Evolutionary conservation across 306 rosid genomes (phyloP), one percentile per base, ranked within the genome.

Genomic region (Potentilla sterilis): DNA sequence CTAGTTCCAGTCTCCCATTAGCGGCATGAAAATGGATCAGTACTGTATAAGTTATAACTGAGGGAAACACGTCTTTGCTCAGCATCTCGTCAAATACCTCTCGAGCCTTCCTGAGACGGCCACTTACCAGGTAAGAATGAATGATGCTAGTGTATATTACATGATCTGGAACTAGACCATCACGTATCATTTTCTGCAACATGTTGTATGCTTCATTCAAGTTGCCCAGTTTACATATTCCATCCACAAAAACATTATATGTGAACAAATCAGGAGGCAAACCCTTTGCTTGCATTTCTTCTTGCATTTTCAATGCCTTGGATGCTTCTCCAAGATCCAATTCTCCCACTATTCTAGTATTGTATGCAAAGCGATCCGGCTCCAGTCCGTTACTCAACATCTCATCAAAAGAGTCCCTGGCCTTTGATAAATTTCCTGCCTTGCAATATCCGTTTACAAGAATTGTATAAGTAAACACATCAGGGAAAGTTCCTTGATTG

Each of bases 21-120:
- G 70, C 77, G 10, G 94, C 96, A 85, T 87, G 83, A 0, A 89
- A 84, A 79, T 90, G 96, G 70, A 92, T 88, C 82, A 92, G 76
- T 66, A 89, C 86, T 12, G 96, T 87, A 78, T 90, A 92, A 35
- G 98, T 92, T 71, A 92, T 92, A 73, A 92, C 91, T 1, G 98
- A 86, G 69, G 94, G 98, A 40, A 58, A 74, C 72, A 90, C 67
- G 14, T 88, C 92, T 79, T 81, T 86, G 81, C 85, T 76, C 78
- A 83, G 66, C 98, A 90, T 92, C 76, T 87, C 89, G 70, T 79
- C 16, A 78, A 88, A 89, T 75, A 83, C 38, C 78, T 67, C 78
- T 80, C 85, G 86, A 57, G 94, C 98, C 84, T 83, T 83, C 85
- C 59, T 71, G 70, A 86, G 86, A 69, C 83, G 75, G 65, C 91